These are phyloP conservation scores for Neurospora terricola DNA, from an alignment of 495 filamentous ascomycete genomes.

Conservation along the genomic window DNA sequence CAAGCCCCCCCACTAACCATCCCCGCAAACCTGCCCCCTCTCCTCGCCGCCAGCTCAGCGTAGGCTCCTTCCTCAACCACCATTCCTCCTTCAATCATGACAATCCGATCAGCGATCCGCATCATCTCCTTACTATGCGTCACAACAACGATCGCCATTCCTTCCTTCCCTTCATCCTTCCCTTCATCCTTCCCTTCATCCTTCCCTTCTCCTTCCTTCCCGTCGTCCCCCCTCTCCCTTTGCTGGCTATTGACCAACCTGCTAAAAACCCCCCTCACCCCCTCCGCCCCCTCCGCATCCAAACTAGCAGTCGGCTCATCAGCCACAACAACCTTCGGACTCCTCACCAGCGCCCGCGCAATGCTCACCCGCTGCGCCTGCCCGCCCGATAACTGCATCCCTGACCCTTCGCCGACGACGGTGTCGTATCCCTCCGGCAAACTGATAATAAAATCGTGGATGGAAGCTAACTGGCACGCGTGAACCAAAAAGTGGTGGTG, in stretches of 20 bases:
- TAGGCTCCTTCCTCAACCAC: slow-evolving; percentile 60
- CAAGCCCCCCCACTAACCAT: slow-evolving; percentile 17
- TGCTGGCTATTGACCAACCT: background rate
- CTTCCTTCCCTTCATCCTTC: background rate
- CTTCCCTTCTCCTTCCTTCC: background rate
- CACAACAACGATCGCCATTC: slow-evolving; percentile 52
- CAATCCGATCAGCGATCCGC: slow-evolving; percentile 57
- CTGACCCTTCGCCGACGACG: slow-evolving; percentile 60
- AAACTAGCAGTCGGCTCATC: slow-evolving; percentile 84
- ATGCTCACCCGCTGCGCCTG: slow-evolving; percentile 79
- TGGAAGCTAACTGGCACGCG: too few relatives aligned
- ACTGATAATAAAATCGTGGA: slow-evolving; percentile 71
- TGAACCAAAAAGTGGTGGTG: too few relatives aligned
- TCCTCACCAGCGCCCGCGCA: slow-evolving; percentile 64
- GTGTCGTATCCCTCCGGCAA: slow-evolving; percentile 69
- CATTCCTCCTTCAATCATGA: slow-evolving; percentile 58
- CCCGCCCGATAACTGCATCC: slow-evolving; percentile 64
- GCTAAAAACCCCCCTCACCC: slow-evolving; percentile 47
- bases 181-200: background rate
- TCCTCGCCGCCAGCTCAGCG: slow-evolving; percentile 33
- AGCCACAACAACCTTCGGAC: slow-evolving; percentile 62
- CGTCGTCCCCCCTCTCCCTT: background rate
- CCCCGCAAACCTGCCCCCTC: slow-evolving; percentile 23
- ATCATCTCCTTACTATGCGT: slow-evolving; percentile 82
- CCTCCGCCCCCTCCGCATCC: slow-evolving; percentile 58